These are phyloP conservation scores for Aspergillus aculeatinus DNA, from an alignment of 2,329 filamentous ascomycete genomes.

Conservation along the genomic window DNA sequence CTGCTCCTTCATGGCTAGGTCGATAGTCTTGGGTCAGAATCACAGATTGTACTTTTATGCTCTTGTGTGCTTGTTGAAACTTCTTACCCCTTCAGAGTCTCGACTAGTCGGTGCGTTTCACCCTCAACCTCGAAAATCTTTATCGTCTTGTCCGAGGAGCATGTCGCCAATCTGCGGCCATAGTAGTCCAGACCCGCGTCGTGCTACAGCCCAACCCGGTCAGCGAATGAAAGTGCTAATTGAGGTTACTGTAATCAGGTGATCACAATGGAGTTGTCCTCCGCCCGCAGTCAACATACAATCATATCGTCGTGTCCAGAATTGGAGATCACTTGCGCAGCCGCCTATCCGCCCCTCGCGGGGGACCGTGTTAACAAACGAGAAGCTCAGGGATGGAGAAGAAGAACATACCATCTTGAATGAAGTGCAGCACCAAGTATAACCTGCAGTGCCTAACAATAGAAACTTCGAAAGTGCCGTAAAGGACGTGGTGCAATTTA, in stretches of 20 bases:
- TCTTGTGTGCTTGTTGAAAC: not conserved
- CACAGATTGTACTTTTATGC: not conserved
- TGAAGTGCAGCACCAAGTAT: not conserved
- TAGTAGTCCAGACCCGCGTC: constrained; percentile 99
- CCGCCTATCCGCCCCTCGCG: constrained; percentile 49
- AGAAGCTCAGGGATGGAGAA: not conserved
- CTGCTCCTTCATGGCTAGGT: constrained; percentile 85
- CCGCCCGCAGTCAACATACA: constrained; percentile 58
- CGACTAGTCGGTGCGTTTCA: constrained; percentile 81
- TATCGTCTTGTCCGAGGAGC: constrained; percentile 96
- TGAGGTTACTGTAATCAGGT: constrained; percentile 7
- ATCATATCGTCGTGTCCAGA: constrained; percentile 99
- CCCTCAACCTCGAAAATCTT: constrained; percentile 99
- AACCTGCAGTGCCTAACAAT: no score
- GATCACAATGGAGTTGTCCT: not conserved
- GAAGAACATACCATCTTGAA: constrained; percentile 13
- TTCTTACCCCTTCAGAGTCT: constrained; percentile 86
- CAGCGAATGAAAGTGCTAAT: not conserved
- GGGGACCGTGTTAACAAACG: constrained; percentile 14
- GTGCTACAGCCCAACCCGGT: constrained; percentile 58
- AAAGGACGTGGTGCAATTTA: not conserved
- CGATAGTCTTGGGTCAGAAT: not conserved
- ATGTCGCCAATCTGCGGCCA: constrained; percentile 90
- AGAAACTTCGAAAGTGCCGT: not conserved
- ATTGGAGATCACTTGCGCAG: constrained; percentile 72